These are phyloP conservation scores for Hygrophoropsis aurantiaca DNA, from an alignment of 768 basidiomycete species.

Conservation along the genomic window DNA sequence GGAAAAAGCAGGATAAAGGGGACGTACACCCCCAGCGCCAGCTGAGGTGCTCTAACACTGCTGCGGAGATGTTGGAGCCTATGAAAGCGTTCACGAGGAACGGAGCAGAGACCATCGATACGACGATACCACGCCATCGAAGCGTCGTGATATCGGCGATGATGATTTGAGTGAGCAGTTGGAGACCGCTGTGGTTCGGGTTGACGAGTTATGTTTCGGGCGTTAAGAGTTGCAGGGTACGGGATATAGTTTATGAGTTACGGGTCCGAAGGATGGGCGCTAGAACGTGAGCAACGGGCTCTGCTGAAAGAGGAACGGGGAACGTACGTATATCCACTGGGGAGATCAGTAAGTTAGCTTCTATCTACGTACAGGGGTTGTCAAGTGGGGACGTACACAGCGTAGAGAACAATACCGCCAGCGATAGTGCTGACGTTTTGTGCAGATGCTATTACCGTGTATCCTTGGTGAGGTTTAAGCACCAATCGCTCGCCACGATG, in stretches of 20 bases:
- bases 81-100: slow-evolving; percentile 66
- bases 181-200: slow-evolving; percentile 48
- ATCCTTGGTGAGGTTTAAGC: slow-evolving; percentile 30
- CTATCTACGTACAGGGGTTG: too few relatives aligned
- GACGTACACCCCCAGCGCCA: slow-evolving; percentile 74
- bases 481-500: too few relatives aligned
- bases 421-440: slow-evolving; percentile 44
- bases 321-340: slow-evolving; percentile 60
- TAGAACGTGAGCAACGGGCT: slow-evolving; percentile 22
- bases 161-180: slow-evolving; percentile 62
- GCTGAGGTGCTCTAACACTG: slow-evolving; percentile 41
- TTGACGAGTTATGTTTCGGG: background rate
- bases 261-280: slow-evolving; percentile 15
- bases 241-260: too few relatives aligned
- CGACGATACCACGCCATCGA: slow-evolving; percentile 54
- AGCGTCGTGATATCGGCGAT: slow-evolving; percentile 63
- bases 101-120: slow-evolving; percentile 44
- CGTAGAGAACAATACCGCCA: slow-evolving; percentile 57
- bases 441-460: slow-evolving; percentile 54
- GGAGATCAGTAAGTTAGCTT: slow-evolving; percentile 25
- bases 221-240: background rate
- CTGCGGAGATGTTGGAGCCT: slow-evolving; percentile 59
- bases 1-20: background rate
- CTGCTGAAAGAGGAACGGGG: background rate
- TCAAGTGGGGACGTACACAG: slow-evolving; percentile 38